Evolutionary conservation across 306 rosid genomes (phyloP), one percentile per base, ranked within the genome.

Genomic region (Luffa aegyptiaca): DNA sequence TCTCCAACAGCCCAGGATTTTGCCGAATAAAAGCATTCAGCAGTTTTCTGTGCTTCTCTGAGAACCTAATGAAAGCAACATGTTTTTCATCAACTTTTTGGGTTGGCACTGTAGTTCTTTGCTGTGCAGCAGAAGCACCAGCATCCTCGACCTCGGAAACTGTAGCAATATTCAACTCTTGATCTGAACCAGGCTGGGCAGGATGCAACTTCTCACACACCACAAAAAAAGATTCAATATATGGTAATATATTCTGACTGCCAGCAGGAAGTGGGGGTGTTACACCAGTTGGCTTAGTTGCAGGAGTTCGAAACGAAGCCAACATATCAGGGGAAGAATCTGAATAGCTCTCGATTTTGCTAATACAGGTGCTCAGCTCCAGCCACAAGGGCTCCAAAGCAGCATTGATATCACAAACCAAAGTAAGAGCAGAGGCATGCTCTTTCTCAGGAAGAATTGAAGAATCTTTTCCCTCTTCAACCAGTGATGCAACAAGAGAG

Each of bases 131-230:
- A 80, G 91, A 90, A 79, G 91, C 82, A 78, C 91, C 80, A 48
- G 92, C 86, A 68, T 90, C 97, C 66, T 92, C 97, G 66, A 86
- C 87, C 79, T 92, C 97, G 82, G 98, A 87, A 77, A 84, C 86
- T 42, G 75, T 84, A 81, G 92, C 85, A 87, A 86, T 72, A 81
- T 85, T 79, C 52, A 83, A 83, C 76, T 90, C 97, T 69, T 84
- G 86, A 86, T 79, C 86, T 76, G 93, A 90, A 82, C 93, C 93
- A 7, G 89, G 86, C 75, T 84, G 90, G 61, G 92, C 89, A 80
- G 97, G 97, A 86, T 90, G 97, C 77, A 94, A 86, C 86, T 92
- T 94, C 89, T 94, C 98, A 88, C 97, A 92, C 70, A 92, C 93
- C 75, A 94, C 97, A 70, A 94, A 94, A 88, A 94, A 94, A 21